Evolutionary conservation across 768 basidiomycete genomes (phyloP).

Genomic region (Rhizopogon roseolus): DNA sequence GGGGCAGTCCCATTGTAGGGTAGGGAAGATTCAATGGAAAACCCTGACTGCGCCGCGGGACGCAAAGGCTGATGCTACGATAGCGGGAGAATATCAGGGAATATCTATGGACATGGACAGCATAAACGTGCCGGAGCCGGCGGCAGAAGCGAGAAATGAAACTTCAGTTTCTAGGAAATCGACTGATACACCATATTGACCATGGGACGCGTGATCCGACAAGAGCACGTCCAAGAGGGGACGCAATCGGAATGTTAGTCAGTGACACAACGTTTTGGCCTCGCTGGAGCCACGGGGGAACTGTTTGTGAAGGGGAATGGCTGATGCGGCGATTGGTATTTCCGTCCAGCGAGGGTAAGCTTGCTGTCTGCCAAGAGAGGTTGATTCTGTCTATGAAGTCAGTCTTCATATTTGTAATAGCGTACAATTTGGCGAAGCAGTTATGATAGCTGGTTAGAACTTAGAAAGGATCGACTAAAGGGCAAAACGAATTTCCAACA

Average conservation of each 20-base stretch:
- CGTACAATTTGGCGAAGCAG: slow-evolving; percentile 10
- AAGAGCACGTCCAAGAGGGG: slow-evolving; percentile 17
- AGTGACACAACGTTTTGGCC: slow-evolving; percentile 25
- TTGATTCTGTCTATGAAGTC: slow-evolving; percentile 12
- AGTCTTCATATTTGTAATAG: slow-evolving; percentile 24
- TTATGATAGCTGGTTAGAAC: background rate
- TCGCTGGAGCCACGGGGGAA: slow-evolving; percentile 25
- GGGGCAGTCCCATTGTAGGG: slow-evolving; percentile 29
- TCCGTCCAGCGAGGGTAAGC: slow-evolving; percentile 10
- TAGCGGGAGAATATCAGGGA: slow-evolving; percentile 24
- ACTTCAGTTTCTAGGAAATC: slow-evolving; percentile 9
- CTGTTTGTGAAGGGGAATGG: slow-evolving; percentile 18
- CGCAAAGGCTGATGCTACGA: slow-evolving; percentile 29
- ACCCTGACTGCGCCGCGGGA: slow-evolving; percentile 21
- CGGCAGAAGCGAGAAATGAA: slow-evolving; percentile 16
- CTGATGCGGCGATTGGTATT: slow-evolving; percentile 11
- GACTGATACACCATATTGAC: slow-evolving; percentile 20
- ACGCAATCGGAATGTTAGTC: slow-evolving; percentile 28
- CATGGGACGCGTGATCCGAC: slow-evolving; percentile 23
- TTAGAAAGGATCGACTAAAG: background rate
- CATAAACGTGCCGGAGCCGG: slow-evolving; percentile 13
- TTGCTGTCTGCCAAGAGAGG: slow-evolving; percentile 12
- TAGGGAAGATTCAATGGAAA: slow-evolving; percentile 11
- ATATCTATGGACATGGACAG: slow-evolving; percentile 12
- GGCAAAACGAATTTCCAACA: background rate